These are phyloP conservation scores for Acanthamoeba triangularis DNA, from an alignment of 208 protist species.

Conservation along the genomic window DNA sequence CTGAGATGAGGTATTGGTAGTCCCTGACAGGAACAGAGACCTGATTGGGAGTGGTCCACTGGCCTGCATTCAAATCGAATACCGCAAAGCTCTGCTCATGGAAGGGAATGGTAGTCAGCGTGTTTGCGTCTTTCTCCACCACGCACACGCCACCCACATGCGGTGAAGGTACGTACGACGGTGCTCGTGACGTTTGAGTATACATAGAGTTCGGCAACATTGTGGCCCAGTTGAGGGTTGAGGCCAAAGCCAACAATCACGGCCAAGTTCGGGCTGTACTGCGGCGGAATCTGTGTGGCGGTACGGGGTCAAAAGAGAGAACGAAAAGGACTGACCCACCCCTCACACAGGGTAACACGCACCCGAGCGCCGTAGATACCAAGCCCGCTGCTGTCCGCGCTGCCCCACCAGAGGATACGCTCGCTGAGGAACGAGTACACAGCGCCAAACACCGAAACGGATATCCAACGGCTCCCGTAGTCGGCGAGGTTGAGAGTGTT, in stretches of 20 bases:
- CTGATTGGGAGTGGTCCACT: not conserved
- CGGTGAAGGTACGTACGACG: not conserved
- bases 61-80: not conserved
- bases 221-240: not conserved
- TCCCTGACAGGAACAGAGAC: not conserved
- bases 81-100: not conserved
- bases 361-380: not conserved
- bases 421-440: not conserved
- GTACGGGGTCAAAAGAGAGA: not conserved
- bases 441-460: not conserved
- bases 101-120: not conserved
- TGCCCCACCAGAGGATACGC: not conserved
- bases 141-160: too few species aligned
- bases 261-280: not conserved
- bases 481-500: not conserved
- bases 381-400: not conserved
- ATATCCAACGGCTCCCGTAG: not conserved
- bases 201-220: not conserved
- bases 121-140: too few species aligned
- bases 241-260: not conserved
- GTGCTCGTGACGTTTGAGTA: not conserved
- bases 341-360: not conserved
- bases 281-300: not conserved
- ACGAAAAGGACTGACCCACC: not conserved
- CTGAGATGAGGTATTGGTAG: not conserved